Conservation (phyloP, 192 early-diverging fungal genomes). For the Umbelopsis vinacea region DNA sequence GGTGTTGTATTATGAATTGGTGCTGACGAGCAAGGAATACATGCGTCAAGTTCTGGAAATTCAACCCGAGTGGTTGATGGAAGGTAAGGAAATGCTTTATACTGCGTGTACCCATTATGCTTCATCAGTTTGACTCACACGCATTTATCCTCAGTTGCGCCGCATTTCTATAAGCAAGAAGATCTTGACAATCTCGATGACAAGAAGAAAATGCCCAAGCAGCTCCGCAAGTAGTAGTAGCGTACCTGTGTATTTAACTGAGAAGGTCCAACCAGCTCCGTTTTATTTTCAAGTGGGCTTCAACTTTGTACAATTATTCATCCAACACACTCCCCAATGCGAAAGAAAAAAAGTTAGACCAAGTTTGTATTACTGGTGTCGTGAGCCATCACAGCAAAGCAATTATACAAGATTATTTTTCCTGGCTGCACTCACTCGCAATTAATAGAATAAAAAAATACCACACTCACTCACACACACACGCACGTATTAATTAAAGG, state of each 20-base stretch:
- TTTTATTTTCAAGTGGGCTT: no score
- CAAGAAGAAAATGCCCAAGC: constrained; percentile 59
- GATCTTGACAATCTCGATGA: constrained; percentile 62
- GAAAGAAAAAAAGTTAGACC: background rate
- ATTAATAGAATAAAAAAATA: constrained; percentile 4
- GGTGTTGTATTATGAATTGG: constrained; percentile 92
- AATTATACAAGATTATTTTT: no score
- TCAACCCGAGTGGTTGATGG: constrained; percentile 81
- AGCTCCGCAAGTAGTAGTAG: constrained; percentile 23
- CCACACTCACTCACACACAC: no score
- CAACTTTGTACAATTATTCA: constrained; percentile 13
- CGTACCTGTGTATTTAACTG: background rate
- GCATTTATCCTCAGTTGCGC: constrained; percentile 56
- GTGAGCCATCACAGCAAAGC: no score
- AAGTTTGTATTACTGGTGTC: background rate
- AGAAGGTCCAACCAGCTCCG: background rate
- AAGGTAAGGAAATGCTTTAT: constrained; percentile 52
- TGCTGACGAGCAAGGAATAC: constrained; percentile 93
- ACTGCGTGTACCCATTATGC: background rate
- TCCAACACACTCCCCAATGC: background rate
- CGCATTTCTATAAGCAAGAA: constrained; percentile 77
- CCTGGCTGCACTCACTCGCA: background rate
- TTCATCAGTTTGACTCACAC: background rate
- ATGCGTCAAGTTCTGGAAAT: constrained; percentile 96
- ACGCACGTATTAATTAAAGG: no score